These are phyloP conservation scores for Cronartium ribicola DNA, from an alignment of 1,284 basidiomycete genomes.

Conservation along the genomic window DNA sequence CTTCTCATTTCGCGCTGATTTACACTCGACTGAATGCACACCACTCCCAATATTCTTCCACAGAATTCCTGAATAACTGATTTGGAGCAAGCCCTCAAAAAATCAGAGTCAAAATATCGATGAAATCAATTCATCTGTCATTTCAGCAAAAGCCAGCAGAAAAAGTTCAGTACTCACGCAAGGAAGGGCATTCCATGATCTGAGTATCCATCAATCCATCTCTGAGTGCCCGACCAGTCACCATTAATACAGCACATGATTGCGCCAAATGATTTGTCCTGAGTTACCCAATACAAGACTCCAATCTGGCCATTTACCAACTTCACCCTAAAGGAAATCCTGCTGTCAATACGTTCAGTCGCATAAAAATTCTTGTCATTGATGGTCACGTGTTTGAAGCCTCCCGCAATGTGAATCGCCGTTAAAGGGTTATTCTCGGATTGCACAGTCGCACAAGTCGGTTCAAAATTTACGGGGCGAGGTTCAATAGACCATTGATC, in stretches of 20 bases:
- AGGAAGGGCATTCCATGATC: conserved; percentile 5
- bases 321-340: neutral
- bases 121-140: neutral
- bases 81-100: neutral
- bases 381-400: neutral
- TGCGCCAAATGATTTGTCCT: conserved; percentile 5
- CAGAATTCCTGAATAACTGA: conserved; percentile 3
- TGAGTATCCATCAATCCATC: conserved; percentile 3
- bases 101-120: neutral
- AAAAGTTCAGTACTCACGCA: neutral
- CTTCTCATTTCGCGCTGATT: neutral
- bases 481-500: conserved; percentile 9
- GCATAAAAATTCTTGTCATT: conserved; percentile 1
- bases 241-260: conserved; percentile 1
- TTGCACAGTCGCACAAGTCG: conserved; percentile 1
- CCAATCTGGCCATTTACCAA: neutral
- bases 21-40: neutral
- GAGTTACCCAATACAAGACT: neutral
- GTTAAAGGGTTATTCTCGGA: neutral
- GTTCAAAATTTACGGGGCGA: neutral
- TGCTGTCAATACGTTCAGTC: neutral
- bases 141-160: neutral
- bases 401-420: neutral
- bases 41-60: conserved; percentile 3
- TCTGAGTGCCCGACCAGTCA: neutral